Evolutionary conservation across 2,329 filamentous ascomycete species (phyloP).

Genomic region (Aschersonia sp.): DNA sequence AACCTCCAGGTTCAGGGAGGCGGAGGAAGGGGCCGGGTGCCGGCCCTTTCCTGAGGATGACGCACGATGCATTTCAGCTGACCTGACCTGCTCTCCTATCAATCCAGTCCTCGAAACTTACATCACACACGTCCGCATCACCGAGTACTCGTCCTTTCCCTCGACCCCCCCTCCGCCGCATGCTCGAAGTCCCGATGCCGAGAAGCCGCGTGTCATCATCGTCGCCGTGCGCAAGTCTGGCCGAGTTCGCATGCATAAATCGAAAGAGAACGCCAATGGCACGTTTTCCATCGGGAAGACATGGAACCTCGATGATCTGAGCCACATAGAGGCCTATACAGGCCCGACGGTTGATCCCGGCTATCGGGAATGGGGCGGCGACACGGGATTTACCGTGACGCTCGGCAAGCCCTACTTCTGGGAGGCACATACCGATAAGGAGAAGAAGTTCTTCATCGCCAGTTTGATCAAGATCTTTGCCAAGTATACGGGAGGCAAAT

Average conservation of each 20-base stretch:
- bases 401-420: constrained; percentile 94
- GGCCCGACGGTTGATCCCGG: constrained; percentile 40
- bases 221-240: constrained; percentile 87
- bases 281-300: constrained; percentile 97
- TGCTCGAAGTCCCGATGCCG: constrained; percentile 51
- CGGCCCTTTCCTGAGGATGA: background rate
- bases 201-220: constrained; percentile 85
- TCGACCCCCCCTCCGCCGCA: constrained; percentile 73
- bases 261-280: constrained; percentile 85
- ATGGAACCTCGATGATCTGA: constrained; percentile 88
- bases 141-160: constrained; percentile 72
- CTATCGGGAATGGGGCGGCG: constrained; percentile 64
- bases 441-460: constrained; percentile 97
- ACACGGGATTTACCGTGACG: constrained; percentile 73
- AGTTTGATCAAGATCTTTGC: constrained; percentile 91
- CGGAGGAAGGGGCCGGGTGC: too few species aligned
- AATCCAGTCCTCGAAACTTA: constrained; percentile 57
- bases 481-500: constrained; percentile 83
- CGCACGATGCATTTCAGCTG: background rate
- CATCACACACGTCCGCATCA: constrained; percentile 90
- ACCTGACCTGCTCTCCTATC: background rate
- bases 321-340: constrained; percentile 69
- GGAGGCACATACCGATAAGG: constrained; percentile 84
- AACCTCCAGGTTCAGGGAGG: background rate
- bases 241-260: constrained; percentile 89